These are phyloP conservation scores for Diaporthe velutina DNA, from an alignment of 2,329 filamentous ascomycete genomes.

Conservation along the genomic window DNA sequence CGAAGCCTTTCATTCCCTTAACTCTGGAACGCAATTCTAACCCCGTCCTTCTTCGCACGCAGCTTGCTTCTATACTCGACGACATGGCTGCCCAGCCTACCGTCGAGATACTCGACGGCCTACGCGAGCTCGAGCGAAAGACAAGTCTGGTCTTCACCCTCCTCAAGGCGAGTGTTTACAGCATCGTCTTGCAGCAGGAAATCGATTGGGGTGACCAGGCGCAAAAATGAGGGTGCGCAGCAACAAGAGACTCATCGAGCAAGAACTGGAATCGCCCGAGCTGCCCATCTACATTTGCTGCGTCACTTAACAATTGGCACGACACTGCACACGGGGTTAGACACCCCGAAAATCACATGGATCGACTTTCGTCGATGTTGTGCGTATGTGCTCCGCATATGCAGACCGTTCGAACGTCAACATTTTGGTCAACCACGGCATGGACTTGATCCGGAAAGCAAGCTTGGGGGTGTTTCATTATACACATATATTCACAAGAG, in stretches of 20 bases:
- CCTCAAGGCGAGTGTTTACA: constrained; percentile 98
- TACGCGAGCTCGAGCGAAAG: constrained; percentile 92
- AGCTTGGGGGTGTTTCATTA: constrained; percentile 23
- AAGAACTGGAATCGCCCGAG: constrained; percentile 37
- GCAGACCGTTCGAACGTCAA: neutral
- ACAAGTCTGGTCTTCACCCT: constrained; percentile 95
- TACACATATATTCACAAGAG: constrained; percentile 39
- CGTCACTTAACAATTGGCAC: neutral
- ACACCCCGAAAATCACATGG: neutral
- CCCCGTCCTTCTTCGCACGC: constrained; percentile 37
- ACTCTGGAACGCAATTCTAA: neutral
- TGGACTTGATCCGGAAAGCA: neutral
- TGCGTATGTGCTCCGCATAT: neutral
- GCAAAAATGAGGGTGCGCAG: constrained; percentile 50
- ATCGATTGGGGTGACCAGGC: constrained; percentile 77
- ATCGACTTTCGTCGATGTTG: neutral
- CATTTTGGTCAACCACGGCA: neutral
- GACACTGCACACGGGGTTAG: neutral
- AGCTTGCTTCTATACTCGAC: constrained; percentile 73
- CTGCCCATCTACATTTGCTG: neutral
- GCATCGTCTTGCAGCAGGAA: constrained; percentile 98
- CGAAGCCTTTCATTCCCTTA: neutral
- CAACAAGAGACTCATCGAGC: constrained; percentile 43
- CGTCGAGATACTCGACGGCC: constrained; percentile 85
- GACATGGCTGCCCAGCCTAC: constrained; percentile 78